phyloP scores from a whole-genome alignment of 192 early-diverging fungal genomes.

The Chytriomyces sp. region DNA sequence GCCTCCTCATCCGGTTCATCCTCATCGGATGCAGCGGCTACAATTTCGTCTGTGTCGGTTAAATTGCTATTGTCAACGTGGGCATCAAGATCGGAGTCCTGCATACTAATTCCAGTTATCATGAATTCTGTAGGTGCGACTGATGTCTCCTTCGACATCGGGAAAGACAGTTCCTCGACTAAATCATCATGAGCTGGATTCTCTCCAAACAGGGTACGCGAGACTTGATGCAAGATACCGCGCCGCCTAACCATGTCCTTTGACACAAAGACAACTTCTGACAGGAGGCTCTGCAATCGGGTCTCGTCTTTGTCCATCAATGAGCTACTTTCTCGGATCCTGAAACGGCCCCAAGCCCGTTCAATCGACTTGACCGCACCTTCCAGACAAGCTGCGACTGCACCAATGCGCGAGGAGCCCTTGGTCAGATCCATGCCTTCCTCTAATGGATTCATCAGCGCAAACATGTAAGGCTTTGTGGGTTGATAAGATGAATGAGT shows the following conservation, averaged over 20 bases:
- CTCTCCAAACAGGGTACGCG: not conserved
- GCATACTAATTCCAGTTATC: constrained; percentile 12
- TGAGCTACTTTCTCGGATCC: not conserved
- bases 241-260: not conserved
- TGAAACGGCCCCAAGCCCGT: not conserved
- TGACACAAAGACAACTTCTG: constrained; percentile 1
- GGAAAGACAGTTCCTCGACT: not conserved
- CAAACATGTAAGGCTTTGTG: not conserved
- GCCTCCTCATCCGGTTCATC: not conserved
- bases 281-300: not conserved
- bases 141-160: not conserved
- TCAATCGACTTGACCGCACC: not conserved
- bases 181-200: not conserved
- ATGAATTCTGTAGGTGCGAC: no score
- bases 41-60: no score
- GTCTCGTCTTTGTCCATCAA: not conserved
- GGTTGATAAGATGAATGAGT: not conserved
- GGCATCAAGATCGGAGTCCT: not conserved
- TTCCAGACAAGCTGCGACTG: not conserved
- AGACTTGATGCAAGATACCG: not conserved
- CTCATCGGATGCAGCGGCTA: no score
- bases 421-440: not conserved
- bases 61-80: no score
- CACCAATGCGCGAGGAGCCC: not conserved
- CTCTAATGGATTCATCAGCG: constrained; percentile 10